Percentiles rank a stretch among this genome's conserved stretches.
Evolutionary conservation across 2,329 filamentous ascomycete species (phyloP).

Genomic region (Aspergillus flavus): DNA sequence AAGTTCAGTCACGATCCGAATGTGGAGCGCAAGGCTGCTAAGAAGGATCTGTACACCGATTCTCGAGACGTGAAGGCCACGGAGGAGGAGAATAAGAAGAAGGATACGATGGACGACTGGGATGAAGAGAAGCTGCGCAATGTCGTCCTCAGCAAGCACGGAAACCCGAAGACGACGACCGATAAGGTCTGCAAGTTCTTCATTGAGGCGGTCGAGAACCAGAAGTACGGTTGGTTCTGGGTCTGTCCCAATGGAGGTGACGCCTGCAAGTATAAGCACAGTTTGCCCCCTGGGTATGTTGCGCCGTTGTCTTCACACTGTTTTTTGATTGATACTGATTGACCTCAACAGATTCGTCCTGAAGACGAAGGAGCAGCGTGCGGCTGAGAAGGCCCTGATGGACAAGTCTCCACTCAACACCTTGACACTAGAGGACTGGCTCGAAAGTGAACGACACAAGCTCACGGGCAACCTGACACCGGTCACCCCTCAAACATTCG

Average conservation of each 20-base stretch:
- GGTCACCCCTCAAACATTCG: conserved; percentile 88
- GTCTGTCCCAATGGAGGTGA: conserved; percentile 93
- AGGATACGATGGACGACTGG: conserved; percentile 94
- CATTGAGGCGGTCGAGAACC: conserved; percentile 94
- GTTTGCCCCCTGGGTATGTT: conserved; percentile 86
- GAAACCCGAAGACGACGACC: conserved; percentile 90
- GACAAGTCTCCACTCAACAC: conserved; percentile 96
- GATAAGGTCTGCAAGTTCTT: conserved; percentile 99
- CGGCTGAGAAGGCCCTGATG: conserved; percentile 90
- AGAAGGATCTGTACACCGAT: conserved; percentile 90
- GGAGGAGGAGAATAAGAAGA: conserved; percentile 73
- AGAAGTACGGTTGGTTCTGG: conserved; percentile 99
- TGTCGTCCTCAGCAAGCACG: conserved; percentile 94
- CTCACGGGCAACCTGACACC: conserved; percentile 88
- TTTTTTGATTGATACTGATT: conserved; percentile 17
- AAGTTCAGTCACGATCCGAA: conserved; percentile 94
- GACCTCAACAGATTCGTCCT: conserved; percentile 73
- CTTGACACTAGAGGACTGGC: conserved; percentile 93
- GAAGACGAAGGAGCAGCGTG: conserved; percentile 96
- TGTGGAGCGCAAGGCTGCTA: conserved; percentile 87
- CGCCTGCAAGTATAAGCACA: conserved; percentile 98
- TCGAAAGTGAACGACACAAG: conserved; percentile 95
- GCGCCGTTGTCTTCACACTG: neutral
- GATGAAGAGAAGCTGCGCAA: conserved; percentile 92
- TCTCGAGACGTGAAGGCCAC: conserved; percentile 68